phyloP scores from a whole-genome alignment of 371 early-diverging fungal species.

The Mucor piriformis region DNA sequence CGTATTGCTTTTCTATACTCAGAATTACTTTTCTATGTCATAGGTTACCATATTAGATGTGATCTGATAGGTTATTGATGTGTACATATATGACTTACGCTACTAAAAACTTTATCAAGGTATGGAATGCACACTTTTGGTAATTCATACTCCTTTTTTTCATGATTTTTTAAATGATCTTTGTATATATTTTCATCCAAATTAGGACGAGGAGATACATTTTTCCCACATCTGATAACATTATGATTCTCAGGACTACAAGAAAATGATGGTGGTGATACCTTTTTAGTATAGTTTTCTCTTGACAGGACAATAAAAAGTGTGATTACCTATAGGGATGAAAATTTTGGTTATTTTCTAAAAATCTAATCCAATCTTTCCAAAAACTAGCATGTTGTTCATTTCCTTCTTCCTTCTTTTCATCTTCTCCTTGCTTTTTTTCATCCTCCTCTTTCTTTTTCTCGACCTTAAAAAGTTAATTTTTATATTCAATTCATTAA shows the following conservation, averaged over 20 bases:
- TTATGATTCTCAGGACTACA: constrained; percentile 17
- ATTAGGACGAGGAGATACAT: constrained; percentile 8
- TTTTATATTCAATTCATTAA: constrained; percentile 2
- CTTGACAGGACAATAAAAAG: constrained; percentile 9
- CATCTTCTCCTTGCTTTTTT: not conserved
- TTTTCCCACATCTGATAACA: constrained; percentile 17
- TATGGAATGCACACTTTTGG: constrained; percentile 12
- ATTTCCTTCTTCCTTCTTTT: constrained; percentile 3
- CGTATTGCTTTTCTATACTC: constrained; percentile 16
- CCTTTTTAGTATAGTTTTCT: constrained; percentile 2
- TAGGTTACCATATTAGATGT: constrained; percentile 13
- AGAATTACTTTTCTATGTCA: constrained; percentile 19
- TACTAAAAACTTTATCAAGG: constrained; percentile 8
- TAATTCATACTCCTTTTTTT: not conserved
- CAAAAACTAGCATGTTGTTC: not conserved
- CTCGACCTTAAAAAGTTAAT: constrained; percentile 5
- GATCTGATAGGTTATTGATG: constrained; percentile 11
- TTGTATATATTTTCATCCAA: constrained; percentile 13
- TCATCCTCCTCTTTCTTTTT: constrained; percentile 6
- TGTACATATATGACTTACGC: constrained; percentile 18
- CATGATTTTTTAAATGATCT: constrained; percentile 6
- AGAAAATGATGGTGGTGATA: constrained; percentile 8
- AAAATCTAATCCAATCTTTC: constrained; percentile 12
- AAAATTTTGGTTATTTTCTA: constrained; percentile 14
- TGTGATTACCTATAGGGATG: constrained; percentile 14